A percentile compares a stretch with the other conserved stretches of the same genome.
phyloP scores from a whole-genome alignment of 2,329 filamentous ascomycete species.

The Pseudovirgaria hyperparasitica region DNA sequence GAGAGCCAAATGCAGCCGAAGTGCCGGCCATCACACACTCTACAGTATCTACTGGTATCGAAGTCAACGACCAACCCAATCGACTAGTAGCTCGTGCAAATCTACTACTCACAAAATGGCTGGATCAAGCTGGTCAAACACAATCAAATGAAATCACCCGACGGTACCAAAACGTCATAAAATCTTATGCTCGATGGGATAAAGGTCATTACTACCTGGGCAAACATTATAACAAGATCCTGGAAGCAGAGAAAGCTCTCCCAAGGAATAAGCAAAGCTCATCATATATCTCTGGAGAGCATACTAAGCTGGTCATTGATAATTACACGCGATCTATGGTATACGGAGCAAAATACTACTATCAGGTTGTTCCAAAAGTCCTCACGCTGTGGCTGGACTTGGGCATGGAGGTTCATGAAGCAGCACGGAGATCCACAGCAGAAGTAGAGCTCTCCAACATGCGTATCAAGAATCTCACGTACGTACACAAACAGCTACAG shows the following conservation, averaged over 20 bases:
- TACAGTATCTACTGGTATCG: constrained; percentile 25
- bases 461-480: constrained; percentile 14
- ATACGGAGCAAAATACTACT: constrained; percentile 88
- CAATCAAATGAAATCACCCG: constrained; percentile 66
- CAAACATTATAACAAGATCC: constrained; percentile 90
- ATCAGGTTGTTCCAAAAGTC: constrained; percentile 83
- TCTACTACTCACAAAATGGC: constrained; percentile 88
- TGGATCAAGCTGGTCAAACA: constrained; percentile 88
- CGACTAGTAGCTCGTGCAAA: constrained; percentile 65
- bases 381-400: constrained; percentile 92
- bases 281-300: constrained; percentile 57
- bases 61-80: constrained; percentile 34
- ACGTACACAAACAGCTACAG: constrained; percentile 53
- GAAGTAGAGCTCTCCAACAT: constrained; percentile 20
- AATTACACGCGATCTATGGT: constrained; percentile 81
- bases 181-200: constrained; percentile 63
- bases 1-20: constrained; percentile 31
- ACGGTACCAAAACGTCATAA: constrained; percentile 74
- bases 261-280: constrained; percentile 56
- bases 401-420: constrained; percentile 51
- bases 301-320: constrained; percentile 78
- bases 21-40: constrained; percentile 19
- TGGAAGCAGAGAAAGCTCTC: constrained; percentile 76
- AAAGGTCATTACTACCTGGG: constrained; percentile 96
- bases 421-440: constrained; percentile 9